A percentile compares a stretch with the other conserved stretches of the same genome.
Conservation (phyloP, 1,284 basidiomycete genomes). For the Fistulinella cinereoalba region DNA sequence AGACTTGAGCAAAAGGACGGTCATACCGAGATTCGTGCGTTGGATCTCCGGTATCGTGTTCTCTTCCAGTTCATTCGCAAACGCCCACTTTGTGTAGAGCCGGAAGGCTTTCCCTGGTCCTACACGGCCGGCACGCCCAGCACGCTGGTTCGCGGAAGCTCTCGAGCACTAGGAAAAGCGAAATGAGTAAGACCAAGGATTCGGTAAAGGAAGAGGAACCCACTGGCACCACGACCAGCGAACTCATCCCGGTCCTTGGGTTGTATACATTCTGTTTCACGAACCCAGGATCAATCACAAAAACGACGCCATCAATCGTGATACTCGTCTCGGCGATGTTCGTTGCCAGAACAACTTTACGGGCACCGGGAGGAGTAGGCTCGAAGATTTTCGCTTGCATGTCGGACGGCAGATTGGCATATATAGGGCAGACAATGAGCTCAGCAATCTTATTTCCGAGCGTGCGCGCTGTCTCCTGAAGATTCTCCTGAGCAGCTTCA, state of each 20-base stretch:
- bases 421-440: conserved; percentile 95
- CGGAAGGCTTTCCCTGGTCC: conserved; percentile 99
- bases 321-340: conserved; percentile 99
- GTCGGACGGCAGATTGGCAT: conserved; percentile 96
- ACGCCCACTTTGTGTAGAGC: conserved; percentile 96
- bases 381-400: conserved; percentile 99
- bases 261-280: conserved; percentile 98
- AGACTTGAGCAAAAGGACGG: conserved; percentile 92
- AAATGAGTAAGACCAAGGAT: conserved; percentile 11
- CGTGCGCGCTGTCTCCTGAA: conserved; percentile 92
- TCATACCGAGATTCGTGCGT: conserved; percentile 95
- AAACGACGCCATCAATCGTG: conserved; percentile 96
- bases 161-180: conserved; percentile 72
- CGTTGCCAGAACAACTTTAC: conserved; percentile 97
- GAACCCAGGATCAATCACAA: conserved; percentile 97
- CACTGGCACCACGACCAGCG: conserved; percentile 89
- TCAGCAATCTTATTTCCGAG: conserved; percentile 96
- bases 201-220: conserved; percentile 31
- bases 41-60: conserved; percentile 99
- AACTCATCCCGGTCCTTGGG: conserved; percentile 95
- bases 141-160: conserved; percentile 95
- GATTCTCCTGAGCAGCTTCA: conserved; percentile 93
- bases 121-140: conserved; percentile 95
- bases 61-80: conserved; percentile 91
- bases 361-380: conserved; percentile 92